A percentile compares a stretch with the other conserved stretches of the same genome.
Conservation (phyloP, 768 basidiomycete species). For the Pleurotus pulmonarius region DNA sequence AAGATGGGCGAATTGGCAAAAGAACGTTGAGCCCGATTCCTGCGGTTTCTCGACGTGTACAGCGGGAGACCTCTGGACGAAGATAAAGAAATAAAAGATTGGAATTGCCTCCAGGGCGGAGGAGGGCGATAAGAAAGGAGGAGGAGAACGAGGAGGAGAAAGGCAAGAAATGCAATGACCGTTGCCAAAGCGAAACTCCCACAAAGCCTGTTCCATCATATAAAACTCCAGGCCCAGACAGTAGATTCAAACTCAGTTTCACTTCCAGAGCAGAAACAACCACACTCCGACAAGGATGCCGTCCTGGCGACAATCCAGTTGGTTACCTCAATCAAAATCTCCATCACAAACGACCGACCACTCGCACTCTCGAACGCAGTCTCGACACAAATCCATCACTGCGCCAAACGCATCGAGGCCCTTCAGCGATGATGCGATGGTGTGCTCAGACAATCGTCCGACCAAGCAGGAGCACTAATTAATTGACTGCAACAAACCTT, state of each 20-base stretch:
- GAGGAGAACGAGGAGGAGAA: constrained; percentile 21
- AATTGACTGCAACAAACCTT: too few species aligned
- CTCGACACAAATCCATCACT: too few species aligned
- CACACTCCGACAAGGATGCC: neutral
- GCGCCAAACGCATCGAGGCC: too few species aligned
- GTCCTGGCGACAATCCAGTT: neutral
- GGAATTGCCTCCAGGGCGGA: constrained; percentile 44
- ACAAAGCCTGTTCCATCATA: constrained; percentile 1
- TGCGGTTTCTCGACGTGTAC: constrained; percentile 41
- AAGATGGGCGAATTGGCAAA: constrained; percentile 21
- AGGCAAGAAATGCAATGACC: constrained; percentile 8
- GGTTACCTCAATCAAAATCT: constrained; percentile 5
- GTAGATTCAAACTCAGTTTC: neutral
- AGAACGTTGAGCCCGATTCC: constrained; percentile 43
- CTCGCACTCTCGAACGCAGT: constrained; percentile 4
- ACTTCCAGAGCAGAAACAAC: neutral
- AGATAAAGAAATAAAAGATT: constrained; percentile 31
- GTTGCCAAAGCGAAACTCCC: constrained; percentile 7
- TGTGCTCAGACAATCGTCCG: too few species aligned
- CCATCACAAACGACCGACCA: constrained; percentile 4
- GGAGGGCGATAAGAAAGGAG: constrained; percentile 20
- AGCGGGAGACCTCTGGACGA: constrained; percentile 23
- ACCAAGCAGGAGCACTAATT: too few species aligned
- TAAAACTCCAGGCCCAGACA: too few species aligned
- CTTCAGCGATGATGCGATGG: too few species aligned